Base-by-base conservation (phyloP, 2,329 filamentous ascomycete genomes). In the Neocucurbitaria cava region DNA sequence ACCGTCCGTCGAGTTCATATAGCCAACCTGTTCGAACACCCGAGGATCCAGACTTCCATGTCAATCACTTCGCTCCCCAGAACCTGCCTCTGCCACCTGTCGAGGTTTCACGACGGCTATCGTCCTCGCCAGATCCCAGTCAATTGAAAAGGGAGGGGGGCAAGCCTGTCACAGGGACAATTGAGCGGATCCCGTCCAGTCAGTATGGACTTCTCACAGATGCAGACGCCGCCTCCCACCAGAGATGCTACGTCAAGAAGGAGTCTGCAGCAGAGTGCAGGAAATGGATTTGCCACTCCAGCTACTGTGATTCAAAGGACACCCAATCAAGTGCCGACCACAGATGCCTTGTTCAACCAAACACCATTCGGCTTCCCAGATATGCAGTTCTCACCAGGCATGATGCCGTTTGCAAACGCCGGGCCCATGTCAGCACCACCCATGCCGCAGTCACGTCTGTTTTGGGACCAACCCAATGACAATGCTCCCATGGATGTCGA, bases 161-260 rank as follows among this genome's bases (percentile, higher is more conserved):
- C 24, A 46, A 41, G n/a, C 20, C 46, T 58, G 11, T 51, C 51
- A 31, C 55, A 58, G 51, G 52, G 56, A 30, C 62, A 64, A 40
- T 52, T 59, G n/a, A 49, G 56, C 36, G 54, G 56, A 23, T 53
- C 67, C 24, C 64, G 63, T 46, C 64, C 66, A 20, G 59, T 68
- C 58, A 71, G 59, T 49, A 78, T 78, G 76, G 72, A 77, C 54
- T 68, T 72, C 13, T 76, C 74, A 20, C 79, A 82, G 13, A 86
- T 87, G 78, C 85, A 87, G 71, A 87, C 85, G 11, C 85, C 85
- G 30, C 85, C 85, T 44, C 85, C 85, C 2, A 87, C 84, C 23
- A 80, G 85, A 71, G 84, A 80, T 57, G 75, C 77, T 47, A 78
- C 83, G 17, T 83, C 80, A 5, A 79, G 81, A 65, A 80, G 82